These are phyloP conservation scores for Cercophora newfieldiana DNA, from an alignment of 495 filamentous ascomycete genomes.

Conservation along the genomic window DNA sequence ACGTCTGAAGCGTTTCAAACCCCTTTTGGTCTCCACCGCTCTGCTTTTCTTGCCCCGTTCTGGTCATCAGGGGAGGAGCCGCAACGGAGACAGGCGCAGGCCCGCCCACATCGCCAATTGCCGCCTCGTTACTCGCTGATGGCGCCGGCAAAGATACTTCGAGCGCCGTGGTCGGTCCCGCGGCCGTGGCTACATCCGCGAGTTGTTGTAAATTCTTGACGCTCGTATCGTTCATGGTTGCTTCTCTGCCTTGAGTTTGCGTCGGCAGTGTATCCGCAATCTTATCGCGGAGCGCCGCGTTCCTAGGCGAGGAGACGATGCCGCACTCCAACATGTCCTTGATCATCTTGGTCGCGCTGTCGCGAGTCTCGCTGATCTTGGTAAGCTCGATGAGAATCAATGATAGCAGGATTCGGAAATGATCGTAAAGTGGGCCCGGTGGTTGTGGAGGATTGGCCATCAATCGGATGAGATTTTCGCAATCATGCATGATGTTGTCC, in stretches of 20 bases:
- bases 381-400: conserved; percentile 67
- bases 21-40: too few species aligned
- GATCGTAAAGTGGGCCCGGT: conserved; percentile 67
- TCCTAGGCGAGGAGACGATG: conserved; percentile 45
- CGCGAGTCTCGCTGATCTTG: conserved; percentile 34
- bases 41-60: too few species aligned
- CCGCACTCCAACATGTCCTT: conserved; percentile 37
- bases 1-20: too few species aligned
- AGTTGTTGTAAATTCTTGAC: conserved; percentile 56
- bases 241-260: conserved; percentile 22
- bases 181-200: conserved; percentile 60
- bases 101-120: too few species aligned
- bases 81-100: too few species aligned
- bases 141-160: too few species aligned
- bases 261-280: conserved; percentile 42
- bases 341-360: conserved; percentile 37
- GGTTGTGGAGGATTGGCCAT: conserved; percentile 56
- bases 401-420: conserved; percentile 67
- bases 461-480: conserved; percentile 56
- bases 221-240: conserved; percentile 8
- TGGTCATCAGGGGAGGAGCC: too few species aligned
- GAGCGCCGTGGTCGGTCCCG: conserved; percentile 18
- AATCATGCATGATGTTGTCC: conserved; percentile 59
- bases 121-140: too few species aligned
- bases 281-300: conserved; percentile 46